Conservation (phyloP, 352 stramenopile species). For the Phytophthora rubi region DNA sequence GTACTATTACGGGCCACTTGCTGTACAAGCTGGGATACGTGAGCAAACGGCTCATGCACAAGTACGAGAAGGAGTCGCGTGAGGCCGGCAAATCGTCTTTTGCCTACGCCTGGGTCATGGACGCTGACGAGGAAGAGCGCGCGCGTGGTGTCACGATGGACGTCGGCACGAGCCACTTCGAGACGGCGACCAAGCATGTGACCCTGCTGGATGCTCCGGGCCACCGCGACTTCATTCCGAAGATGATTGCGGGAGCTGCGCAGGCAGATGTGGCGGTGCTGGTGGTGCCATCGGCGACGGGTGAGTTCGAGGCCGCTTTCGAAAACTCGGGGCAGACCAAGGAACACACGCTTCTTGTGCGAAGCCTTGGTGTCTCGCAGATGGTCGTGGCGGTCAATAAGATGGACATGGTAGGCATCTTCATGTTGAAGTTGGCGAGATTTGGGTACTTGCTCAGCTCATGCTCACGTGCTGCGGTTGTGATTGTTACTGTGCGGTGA, state of each 20-base stretch:
- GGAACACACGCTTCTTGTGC: slow-evolving; percentile 96
- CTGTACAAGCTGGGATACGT: slow-evolving; percentile 92
- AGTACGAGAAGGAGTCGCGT: slow-evolving; percentile 91
- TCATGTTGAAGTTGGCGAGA: background rate
- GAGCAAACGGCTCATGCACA: slow-evolving; percentile 88
- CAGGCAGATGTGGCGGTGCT: slow-evolving; percentile 93
- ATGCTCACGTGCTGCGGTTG: slow-evolving; percentile 11
- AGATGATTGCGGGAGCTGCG: slow-evolving; percentile 96
- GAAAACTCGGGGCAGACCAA: slow-evolving; percentile 96
- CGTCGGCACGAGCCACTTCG: slow-evolving; percentile 94
- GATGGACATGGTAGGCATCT: slow-evolving; percentile 90
- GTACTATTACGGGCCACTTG: slow-evolving; percentile 96
- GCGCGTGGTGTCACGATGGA: slow-evolving; percentile 98
- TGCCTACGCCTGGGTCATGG: slow-evolving; percentile 96
- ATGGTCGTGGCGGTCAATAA: slow-evolving; percentile 98
- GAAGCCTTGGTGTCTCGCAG: slow-evolving; percentile 94
- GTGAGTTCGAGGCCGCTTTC: slow-evolving; percentile 97
- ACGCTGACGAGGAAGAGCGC: slow-evolving; percentile 88
- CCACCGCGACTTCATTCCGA: slow-evolving; percentile 97
- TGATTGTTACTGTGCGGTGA: background rate
- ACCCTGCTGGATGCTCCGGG: slow-evolving; percentile 97
- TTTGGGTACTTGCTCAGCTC: background rate
- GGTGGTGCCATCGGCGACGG: slow-evolving; percentile 94
- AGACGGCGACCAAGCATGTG: slow-evolving; percentile 91
- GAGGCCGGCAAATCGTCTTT: slow-evolving; percentile 95